A percentile compares a stretch with the other conserved stretches of the same genome.
phyloP scores from a whole-genome alignment of 371 early-diverging fungal species.

The Choanephora cucurbitarum region DNA sequence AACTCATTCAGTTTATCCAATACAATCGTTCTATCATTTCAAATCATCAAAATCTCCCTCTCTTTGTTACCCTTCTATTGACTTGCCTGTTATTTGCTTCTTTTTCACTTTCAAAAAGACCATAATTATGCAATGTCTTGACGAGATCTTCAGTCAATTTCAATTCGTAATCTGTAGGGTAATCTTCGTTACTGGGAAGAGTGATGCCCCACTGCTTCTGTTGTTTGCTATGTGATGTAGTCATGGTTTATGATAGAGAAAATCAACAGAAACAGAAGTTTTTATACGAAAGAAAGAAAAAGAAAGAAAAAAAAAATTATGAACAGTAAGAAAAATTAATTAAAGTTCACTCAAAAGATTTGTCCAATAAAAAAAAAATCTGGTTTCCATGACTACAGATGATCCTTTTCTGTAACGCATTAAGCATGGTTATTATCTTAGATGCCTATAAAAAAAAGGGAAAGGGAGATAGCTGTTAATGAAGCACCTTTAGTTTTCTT shows the following conservation, averaged over 20 bases:
- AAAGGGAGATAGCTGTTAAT: too few species aligned
- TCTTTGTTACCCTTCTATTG: background rate
- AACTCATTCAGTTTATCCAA: conserved; percentile 83
- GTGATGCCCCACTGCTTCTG: conserved; percentile 60
- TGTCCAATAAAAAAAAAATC: conserved; percentile 7
- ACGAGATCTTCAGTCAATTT: conserved; percentile 65
- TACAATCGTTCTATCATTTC: conserved; percentile 71
- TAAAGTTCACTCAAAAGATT: too few species aligned
- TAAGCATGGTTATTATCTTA: too few species aligned
- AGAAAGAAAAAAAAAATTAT: background rate
- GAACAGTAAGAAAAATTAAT: too few species aligned
- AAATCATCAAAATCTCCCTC: background rate
- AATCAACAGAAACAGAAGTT: too few species aligned
- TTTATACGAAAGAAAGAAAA: too few species aligned
- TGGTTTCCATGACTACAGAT: conserved; percentile 3
- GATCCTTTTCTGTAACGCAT: too few species aligned
- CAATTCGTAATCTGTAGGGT: conserved; percentile 61
- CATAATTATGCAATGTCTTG: conserved; percentile 62
- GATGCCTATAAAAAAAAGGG: too few species aligned
- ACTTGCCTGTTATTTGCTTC: conserved; percentile 53
- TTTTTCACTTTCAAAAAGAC: conserved; percentile 79
- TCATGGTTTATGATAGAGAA: conserved; percentile 1
- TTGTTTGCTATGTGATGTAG: conserved; percentile 1
- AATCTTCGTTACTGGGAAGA: conserved; percentile 53
- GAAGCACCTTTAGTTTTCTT: too few species aligned